Percentiles rank a stretch among this genome's conserved stretches.
Evolutionary conservation across 495 filamentous ascomycete species (phyloP).

Genomic region (Podospora comata): DNA sequence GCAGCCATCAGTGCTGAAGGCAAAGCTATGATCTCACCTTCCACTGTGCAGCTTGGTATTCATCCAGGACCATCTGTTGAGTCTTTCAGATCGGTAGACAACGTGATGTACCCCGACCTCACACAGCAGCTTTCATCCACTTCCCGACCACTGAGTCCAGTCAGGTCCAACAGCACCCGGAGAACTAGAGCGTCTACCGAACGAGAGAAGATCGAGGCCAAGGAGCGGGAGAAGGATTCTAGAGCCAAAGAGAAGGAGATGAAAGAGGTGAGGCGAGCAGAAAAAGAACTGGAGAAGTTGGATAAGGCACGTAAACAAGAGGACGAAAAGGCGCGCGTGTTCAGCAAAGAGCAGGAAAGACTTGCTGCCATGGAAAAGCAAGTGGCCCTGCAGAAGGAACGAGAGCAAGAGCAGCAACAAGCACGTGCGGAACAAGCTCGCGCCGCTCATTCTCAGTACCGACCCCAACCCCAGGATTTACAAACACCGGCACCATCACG

Average conservation of each 20-base stretch:
- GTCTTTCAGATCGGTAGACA: constrained; percentile 35
- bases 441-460: constrained; percentile 12
- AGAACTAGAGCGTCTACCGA: constrained; percentile 71
- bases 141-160: constrained; percentile 37
- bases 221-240: constrained; percentile 61
- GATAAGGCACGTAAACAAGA: constrained; percentile 55
- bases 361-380: constrained; percentile 50
- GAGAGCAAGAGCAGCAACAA: constrained; percentile 38
- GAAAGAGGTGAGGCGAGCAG: constrained; percentile 53
- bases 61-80: constrained; percentile 39
- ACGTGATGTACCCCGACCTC: constrained; percentile 45
- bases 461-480: constrained; percentile 19
- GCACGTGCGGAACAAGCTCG: constrained; percentile 6
- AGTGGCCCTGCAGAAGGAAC: constrained; percentile 41
- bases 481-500: constrained; percentile 26
- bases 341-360: constrained; percentile 60
- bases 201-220: constrained; percentile 60
- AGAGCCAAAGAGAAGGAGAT: constrained; percentile 56
- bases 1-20: constrained; percentile 74
- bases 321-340: constrained; percentile 59
- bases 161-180: constrained; percentile 52
- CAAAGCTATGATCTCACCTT: constrained; percentile 51
- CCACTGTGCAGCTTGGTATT: constrained; percentile 36
- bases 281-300: constrained; percentile 55
- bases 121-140: constrained; percentile 34